These are phyloP conservation scores for Forsythia viridissima DNA, from an alignment of 257 asterid genomes.

Conservation along the genomic window DNA sequence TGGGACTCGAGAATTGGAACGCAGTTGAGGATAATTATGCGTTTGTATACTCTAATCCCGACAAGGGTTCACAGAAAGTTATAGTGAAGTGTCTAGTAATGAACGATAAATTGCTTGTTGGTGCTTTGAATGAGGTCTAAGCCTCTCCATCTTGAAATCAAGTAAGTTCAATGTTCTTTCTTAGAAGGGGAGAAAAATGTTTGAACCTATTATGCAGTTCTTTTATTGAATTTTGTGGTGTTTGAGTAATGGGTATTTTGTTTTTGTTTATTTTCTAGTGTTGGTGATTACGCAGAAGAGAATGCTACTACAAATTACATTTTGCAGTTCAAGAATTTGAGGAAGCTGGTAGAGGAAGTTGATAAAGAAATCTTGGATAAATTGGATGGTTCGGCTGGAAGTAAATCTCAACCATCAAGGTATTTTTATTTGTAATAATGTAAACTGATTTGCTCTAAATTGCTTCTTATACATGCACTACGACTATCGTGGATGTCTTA, in stretches of 20 bases:
- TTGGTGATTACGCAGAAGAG: constrained; percentile 47
- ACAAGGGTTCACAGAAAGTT: constrained; percentile 57
- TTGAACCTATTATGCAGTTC: constrained; percentile 43
- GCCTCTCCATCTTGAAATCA: constrained; percentile 58
- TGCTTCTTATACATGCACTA: background rate
- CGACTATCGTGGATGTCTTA: no score
- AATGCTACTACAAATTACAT: constrained; percentile 46
- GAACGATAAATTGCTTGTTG: constrained; percentile 67
- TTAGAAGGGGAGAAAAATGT: background rate
- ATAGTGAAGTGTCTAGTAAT: constrained; percentile 68
- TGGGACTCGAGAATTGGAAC: constrained; percentile 74
- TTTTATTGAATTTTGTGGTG: constrained; percentile 10
- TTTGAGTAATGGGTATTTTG: background rate
- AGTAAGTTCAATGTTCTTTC: constrained; percentile 34
- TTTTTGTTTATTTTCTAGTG: constrained; percentile 34
- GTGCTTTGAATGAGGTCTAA: constrained; percentile 62
- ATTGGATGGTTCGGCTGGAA: constrained; percentile 32
- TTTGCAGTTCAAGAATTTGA: constrained; percentile 48
- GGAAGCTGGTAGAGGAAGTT: constrained; percentile 53
- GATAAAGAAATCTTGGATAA: constrained; percentile 43
- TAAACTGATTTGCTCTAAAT: background rate
- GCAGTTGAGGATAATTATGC: constrained; percentile 63
- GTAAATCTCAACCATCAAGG: constrained; percentile 44
- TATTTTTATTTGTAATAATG: constrained; percentile 6
- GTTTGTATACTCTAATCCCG: constrained; percentile 66